Evolutionary conservation across 352 stramenopile species (phyloP).

Genomic region (Phytophthora pinifolia): DNA sequence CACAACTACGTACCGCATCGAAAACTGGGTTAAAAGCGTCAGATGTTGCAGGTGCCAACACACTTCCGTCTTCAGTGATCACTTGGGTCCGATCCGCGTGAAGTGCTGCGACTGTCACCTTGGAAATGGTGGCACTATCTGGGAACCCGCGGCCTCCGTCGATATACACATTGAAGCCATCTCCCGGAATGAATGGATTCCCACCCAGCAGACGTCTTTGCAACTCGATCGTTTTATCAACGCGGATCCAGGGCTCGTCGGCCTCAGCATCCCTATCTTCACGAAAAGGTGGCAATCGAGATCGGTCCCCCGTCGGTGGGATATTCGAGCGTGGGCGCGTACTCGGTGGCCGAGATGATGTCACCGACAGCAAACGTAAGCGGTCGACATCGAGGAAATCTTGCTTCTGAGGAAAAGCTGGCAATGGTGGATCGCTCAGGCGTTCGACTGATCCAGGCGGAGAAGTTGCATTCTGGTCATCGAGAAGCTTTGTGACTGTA

Average conservation of each 20-base stretch:
- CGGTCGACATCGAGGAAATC: slow-evolving; percentile 40
- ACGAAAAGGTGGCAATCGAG: slow-evolving; percentile 26
- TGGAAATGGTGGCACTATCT: slow-evolving; percentile 66
- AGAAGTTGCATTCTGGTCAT: slow-evolving; percentile 7
- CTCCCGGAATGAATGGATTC: slow-evolving; percentile 51
- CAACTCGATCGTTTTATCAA: slow-evolving; percentile 41
- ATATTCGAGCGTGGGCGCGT: slow-evolving; percentile 31
- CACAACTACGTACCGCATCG: slow-evolving; percentile 42
- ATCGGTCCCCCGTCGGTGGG: slow-evolving; percentile 18
- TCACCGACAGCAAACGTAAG: slow-evolving; percentile 28
- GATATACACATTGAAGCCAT: slow-evolving; percentile 83
- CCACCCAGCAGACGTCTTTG: slow-evolving; percentile 22
- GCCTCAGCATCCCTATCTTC: slow-evolving; percentile 23
- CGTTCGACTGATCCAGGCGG: slow-evolving; percentile 1
- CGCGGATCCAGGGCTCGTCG: slow-evolving; percentile 33
- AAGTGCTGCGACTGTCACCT: slow-evolving; percentile 68
- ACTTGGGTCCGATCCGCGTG: slow-evolving; percentile 50
- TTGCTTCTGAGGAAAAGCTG: slow-evolving; percentile 18
- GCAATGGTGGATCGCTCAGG: neutral
- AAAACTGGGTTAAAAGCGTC: slow-evolving; percentile 50
- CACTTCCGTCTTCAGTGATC: slow-evolving; percentile 25
- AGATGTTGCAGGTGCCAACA: slow-evolving; percentile 22
- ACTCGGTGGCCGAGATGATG: slow-evolving; percentile 33
- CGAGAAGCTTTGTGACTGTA: neutral
- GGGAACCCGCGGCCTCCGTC: slow-evolving; percentile 76